phyloP scores from a whole-genome alignment of 2,329 filamentous ascomycete species.

The Penicillium concentricum region DNA sequence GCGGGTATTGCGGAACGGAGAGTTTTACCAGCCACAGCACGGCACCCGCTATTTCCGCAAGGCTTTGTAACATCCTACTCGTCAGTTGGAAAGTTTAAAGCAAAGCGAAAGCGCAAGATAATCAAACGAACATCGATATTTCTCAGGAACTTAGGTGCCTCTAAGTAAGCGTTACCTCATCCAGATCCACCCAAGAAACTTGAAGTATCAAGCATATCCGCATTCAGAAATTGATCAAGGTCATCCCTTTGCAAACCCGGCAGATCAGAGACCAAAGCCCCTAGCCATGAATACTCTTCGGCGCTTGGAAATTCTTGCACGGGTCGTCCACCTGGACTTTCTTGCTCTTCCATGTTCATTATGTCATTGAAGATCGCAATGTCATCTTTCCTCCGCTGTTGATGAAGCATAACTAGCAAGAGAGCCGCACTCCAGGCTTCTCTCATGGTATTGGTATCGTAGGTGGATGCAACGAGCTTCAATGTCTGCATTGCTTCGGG shows the following conservation, averaged over 20 bases:
- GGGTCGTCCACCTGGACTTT: conserved; percentile 5
- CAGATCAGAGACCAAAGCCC: conserved; percentile 42
- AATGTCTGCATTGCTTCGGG: conserved; percentile 52
- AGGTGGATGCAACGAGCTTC: conserved; percentile 41
- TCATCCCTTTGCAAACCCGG: conserved; percentile 42
- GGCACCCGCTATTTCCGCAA: not conserved
- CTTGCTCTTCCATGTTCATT: conserved; percentile 26
- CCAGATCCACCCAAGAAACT: conserved; percentile 6
- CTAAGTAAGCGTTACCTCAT: not conserved
- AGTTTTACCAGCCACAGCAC: not conserved
- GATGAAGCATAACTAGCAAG: conserved; percentile 53
- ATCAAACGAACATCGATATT: not conserved
- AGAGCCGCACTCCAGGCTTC: conserved; percentile 55
- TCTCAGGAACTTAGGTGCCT: not conserved
- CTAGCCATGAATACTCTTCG: conserved; percentile 41
- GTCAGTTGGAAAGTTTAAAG: not conserved
- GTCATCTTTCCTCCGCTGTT: conserved; percentile 45
- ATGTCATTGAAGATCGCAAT: conserved; percentile 29
- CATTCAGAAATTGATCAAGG: conserved; percentile 41
- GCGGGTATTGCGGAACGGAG: conserved; percentile 5
- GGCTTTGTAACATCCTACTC: not conserved
- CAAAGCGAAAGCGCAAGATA: not conserved
- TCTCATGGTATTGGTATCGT: conserved; percentile 47
- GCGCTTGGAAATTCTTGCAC: conserved; percentile 20
- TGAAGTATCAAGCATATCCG: conserved; percentile 24